Evolutionary conservation across 1,284 basidiomycete species (phyloP).

Genomic region (Boletus sp.): DNA sequence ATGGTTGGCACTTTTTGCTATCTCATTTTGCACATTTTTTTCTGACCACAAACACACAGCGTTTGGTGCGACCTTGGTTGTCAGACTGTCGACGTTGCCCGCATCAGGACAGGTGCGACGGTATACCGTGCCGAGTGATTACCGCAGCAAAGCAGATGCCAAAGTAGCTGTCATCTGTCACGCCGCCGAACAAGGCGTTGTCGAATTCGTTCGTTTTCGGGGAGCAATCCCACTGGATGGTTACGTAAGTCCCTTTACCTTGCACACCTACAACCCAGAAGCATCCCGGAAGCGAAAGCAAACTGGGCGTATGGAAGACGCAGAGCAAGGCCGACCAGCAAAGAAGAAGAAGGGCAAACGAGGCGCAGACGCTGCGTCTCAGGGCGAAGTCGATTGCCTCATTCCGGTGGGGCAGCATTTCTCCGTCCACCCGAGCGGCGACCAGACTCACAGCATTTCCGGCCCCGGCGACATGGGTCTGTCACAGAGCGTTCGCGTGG

Average conservation of each 20-base stretch:
- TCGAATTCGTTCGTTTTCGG: constrained; percentile 54
- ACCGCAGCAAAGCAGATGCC: constrained; percentile 55
- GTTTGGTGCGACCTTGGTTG: constrained; percentile 48
- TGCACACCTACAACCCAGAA: constrained; percentile 17
- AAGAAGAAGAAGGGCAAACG: constrained; percentile 25
- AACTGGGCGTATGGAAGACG: constrained; percentile 12
- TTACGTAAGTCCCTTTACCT: constrained; percentile 30
- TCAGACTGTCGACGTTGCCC: constrained; percentile 39
- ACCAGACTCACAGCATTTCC: constrained; percentile 21
- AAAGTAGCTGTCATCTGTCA: constrained; percentile 49
- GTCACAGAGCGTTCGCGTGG: constrained; percentile 10
- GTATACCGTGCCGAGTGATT: constrained; percentile 47
- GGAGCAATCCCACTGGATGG: constrained; percentile 39
- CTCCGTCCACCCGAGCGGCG: constrained; percentile 3
- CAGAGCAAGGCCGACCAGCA: constrained; percentile 8
- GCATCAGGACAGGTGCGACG: constrained; percentile 34
- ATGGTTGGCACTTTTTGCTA: constrained; percentile 38
- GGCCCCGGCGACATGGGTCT: constrained; percentile 20
- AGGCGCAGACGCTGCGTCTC: background rate
- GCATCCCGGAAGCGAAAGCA: constrained; percentile 26
- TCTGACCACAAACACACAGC: constrained; percentile 34
- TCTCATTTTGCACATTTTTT: background rate
- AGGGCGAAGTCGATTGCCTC: background rate
- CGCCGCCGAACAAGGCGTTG: constrained; percentile 49
- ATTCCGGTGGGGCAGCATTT: background rate